Base-by-base conservation (phyloP, 768 basidiomycete genomes). In the Amanita rubescens region DNA sequence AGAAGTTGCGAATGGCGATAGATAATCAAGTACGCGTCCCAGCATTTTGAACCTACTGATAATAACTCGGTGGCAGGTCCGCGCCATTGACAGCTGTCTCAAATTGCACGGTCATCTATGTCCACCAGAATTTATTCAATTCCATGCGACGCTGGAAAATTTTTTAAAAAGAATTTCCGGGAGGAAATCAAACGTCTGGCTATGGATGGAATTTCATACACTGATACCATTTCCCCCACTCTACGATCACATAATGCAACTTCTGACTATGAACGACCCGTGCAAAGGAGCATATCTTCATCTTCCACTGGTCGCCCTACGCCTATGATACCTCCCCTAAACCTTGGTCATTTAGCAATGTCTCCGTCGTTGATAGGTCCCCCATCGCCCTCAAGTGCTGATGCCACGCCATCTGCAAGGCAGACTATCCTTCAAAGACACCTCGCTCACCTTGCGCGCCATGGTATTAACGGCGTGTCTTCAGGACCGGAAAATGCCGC, bases 71-170 rank as follows among this genome's bases (percentile, higher is more conserved):
- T 33, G 7, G 5, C 37, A 92, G 83, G 83, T 87, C 32, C 82
- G 84, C 42, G 80, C 86, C 46, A 87, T 97, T 46, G 87, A 93
- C 57, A 81, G 79, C 50, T 94, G 91, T 63, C 75, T 97, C 50
- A 82, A 80, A 59, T 76, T 97, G 5, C 94, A 98, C 63, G 84
- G 82, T 2, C 76, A 82, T 42, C 70, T 95, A 27, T 94, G 92
- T 63, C 81, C 90, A 0, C 78, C 82, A 11, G 92, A 94, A 65
- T 95, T 96, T 78, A 71, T 87, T n/a, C 79, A 84, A 4, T 97
- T 97, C 78, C 94, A 98, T 64, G 84, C 86, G 55, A 92, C 91
- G 0, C 74, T 98, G 42, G 85, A 90, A 84, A 79, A 56, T 87
- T 93, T 68, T 93, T 91, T 75, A 79, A 74, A 52, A 89, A 86